Base-by-base conservation (phyloP, 225 moss, liverwort and hornwort species). In the Bryoerythrophyllum caledonicum region DNA sequence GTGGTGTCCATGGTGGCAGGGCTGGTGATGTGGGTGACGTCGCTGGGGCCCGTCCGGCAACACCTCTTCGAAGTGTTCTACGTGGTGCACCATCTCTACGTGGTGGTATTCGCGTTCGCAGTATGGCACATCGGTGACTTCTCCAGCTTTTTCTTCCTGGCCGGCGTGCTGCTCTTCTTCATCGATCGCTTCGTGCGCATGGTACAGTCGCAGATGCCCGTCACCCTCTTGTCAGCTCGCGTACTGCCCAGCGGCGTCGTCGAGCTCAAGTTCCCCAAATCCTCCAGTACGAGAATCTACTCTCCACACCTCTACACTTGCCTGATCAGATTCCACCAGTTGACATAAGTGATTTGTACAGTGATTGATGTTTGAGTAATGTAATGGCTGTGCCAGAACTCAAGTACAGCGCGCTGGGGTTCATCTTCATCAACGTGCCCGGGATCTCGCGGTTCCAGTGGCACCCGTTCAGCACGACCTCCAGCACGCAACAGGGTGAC, bases 401-500 rank as follows among this genome's bases (percentile, higher is more conserved):
- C 11, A 53, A 63, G 1, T 83, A 86, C 68, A 86, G 84, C 44
- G 76, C 88, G 9, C 66, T 91, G 56, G 80, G 84, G 1, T 72
- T 88, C 61, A 74, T 91, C 71, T 88, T 84, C 76, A 72, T 91
- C 73, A 83, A 86, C 43, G 58, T 87, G 5, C 86, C 91, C 0
- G 60, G 27, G 14, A 64, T 91, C 9, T 89, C 90, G 8, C 60
- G 80, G 5, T 72, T 90, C 60, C 76, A 86, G 6, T 91, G 87
- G 90, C 91, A 91, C 66, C 91, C 91, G 1, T 91, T 91, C 83
- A 91, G 87, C 56, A 76, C 72, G 2, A 77, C 90, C 0, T 90
- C 88, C 10, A 88, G 81, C 75, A 76, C 83, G 3, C 73, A 81
- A 1, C 77, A 86, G 10, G 67, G 72, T 53, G 80, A 82, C 65